A percentile compares a stretch with the other conserved stretches of the same genome.
These are phyloP conservation scores for Candida smagusa DNA, from an alignment of 1,139 yeast genomes.

Conservation along the genomic window DNA sequence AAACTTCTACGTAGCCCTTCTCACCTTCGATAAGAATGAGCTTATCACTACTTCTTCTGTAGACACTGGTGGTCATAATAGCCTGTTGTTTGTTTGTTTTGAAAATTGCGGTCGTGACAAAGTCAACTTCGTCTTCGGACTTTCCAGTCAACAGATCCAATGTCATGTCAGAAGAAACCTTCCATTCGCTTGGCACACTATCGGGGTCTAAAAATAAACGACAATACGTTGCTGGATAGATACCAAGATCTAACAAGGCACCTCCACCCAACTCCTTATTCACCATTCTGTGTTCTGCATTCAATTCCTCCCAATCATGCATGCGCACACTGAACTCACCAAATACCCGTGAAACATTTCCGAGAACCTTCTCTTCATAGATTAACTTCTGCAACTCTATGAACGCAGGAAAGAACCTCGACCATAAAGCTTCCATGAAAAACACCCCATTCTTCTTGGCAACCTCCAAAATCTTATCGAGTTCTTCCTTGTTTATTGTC, in stretches of 20 bases:
- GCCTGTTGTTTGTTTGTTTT: conserved; percentile 18
- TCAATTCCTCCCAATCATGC: conserved; percentile 16
- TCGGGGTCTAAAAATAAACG: conserved; percentile 38
- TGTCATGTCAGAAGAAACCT: conserved; percentile 16
- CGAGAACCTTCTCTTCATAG: conserved; percentile 44
- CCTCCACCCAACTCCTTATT: conserved; percentile 57
- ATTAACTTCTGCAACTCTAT: conserved; percentile 35
- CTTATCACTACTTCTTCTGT: conserved; percentile 14
- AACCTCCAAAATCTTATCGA: conserved; percentile 38
- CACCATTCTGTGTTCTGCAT: conserved; percentile 22
- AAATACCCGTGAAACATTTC: conserved; percentile 41
- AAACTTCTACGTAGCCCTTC: conserved; percentile 14
- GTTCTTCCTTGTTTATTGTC: conserved; percentile 49
- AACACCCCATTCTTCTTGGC: conserved; percentile 47
- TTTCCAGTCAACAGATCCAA: conserved; percentile 16
- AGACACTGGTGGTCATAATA: conserved; percentile 16
- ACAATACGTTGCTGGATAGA: conserved; percentile 52
- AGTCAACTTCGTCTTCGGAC: conserved; percentile 15
- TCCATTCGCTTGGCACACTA: conserved; percentile 13
- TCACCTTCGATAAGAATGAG: conserved; percentile 18
- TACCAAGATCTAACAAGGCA: conserved; percentile 57
- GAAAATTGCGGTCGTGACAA: conserved; percentile 16
- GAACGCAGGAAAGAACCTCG: conserved; percentile 56
- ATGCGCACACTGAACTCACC: conserved; percentile 40
- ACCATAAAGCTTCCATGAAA: conserved; percentile 68